Evolutionary conservation across 129 eudicot genomes (phyloP).

Genomic region (Lactuca saligna): DNA sequence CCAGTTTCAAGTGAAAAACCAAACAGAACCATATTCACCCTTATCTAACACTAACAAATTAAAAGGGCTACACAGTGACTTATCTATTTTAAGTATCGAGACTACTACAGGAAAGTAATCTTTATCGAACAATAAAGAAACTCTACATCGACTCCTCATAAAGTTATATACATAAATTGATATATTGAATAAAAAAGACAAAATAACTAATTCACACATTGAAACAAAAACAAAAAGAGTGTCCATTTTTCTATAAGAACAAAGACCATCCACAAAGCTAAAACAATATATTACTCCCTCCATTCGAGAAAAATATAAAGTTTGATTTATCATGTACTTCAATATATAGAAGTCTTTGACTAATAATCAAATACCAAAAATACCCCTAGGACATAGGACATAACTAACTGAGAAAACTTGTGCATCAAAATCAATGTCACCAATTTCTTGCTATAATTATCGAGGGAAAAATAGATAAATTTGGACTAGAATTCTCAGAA

Average conservation of each 20-base stretch:
- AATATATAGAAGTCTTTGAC: background rate
- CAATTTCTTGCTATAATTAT: background rate
- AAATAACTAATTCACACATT: constrained; percentile 1
- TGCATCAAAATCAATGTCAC: background rate
- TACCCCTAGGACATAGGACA: background rate
- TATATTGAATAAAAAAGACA: background rate
- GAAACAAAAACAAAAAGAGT: background rate
- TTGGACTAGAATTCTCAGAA: background rate
- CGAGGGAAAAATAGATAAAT: background rate
- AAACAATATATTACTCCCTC: constrained; percentile 1
- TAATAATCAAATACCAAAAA: background rate
- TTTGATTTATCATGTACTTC: background rate
- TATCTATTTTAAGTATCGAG: background rate
- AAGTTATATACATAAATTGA: background rate
- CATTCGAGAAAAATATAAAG: background rate
- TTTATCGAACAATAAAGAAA: constrained; percentile 1
- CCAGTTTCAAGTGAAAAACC: background rate
- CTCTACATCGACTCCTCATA: constrained; percentile 1
- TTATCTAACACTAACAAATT: background rate
- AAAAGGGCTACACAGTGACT: background rate
- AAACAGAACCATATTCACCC: background rate
- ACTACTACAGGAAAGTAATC: background rate
- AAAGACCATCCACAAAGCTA: background rate
- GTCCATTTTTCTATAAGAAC: background rate
- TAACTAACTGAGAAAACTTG: background rate